Base-by-base conservation (phyloP, 1,284 basidiomycete species). In the Ustilago lituana region DNA sequence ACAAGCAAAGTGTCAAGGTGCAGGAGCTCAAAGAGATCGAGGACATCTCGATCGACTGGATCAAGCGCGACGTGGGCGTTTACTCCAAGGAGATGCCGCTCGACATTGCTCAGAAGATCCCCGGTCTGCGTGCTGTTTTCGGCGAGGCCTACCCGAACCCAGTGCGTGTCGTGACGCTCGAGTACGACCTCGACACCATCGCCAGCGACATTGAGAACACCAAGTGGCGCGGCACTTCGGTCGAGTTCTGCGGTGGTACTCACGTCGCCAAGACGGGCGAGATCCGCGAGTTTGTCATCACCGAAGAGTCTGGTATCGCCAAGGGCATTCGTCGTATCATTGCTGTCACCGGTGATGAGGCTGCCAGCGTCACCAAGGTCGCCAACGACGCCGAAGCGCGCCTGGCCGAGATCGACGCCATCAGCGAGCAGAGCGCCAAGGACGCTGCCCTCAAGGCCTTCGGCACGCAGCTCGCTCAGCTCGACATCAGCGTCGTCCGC, bases 211-310 rank as follows among this genome's bases (percentile, higher is more conserved):
- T 97, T 29, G 87, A 90, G 76, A 94, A 95, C 84, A 87, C 90
- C 6, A 92, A 91, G 84, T 99, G 95, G 95, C 85, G 90, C 40
- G 84, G 84, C 23, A 96, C 94, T 8, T 94, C 91, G 82, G 88
- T 96, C 73, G 96, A 98, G 84, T 96, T 98, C 82, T 98, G 95
- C 83, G 95, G 95, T 84, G 95, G 95, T 83, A 98, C 96, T 0
- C 95, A 99, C 82, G 96, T 98, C 52, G 87, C 88, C 24, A 91
- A 90, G 84, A 98, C 95, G 0, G 93, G 94, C 23, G 93, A 95
- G 74, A 98, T 99, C 86, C 93, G 94, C 83, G 89, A 92, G 80
- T 91, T 99, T 81, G 89, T 96, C 49, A 90, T 99, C 69, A 90
- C 88, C 24, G 95, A 98, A 81, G 96, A 98, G 83, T 91, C 91